Base-by-base conservation (phyloP, 2,329 filamentous ascomycete species). In the Cryphonectria carpinicola region DNA sequence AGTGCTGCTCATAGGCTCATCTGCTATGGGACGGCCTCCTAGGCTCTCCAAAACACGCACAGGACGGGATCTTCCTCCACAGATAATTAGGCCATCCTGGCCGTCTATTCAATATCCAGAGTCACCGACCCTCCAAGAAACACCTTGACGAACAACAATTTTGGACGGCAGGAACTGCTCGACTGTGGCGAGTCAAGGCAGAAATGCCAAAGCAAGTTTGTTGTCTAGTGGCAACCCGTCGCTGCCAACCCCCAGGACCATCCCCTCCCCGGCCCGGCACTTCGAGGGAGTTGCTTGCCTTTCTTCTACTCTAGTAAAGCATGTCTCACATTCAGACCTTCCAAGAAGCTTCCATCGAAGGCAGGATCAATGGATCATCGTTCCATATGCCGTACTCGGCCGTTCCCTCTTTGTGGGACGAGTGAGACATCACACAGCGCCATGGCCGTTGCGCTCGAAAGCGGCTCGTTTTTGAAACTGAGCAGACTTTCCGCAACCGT, bases 401-500 rank as follows among this genome's bases (percentile, higher is more conserved):
- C 25, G 54, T 28, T 14, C 4, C 25, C 32, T 39, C 58, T 61
- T 61, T 61, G 58, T 61, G 58, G 35, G 58, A 54, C 32, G 22
- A 19, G 41, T 28, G 22, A 25, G 8, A 58, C 56, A 37, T n/a
- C 14, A n/a, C 46, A 6, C 46, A 49, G 28, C n/a, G 14, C 11
- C n/a, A 17, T 28, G 19, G 19, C 58, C 32, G 22, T 61, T 19
- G 58, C 10, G 14, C 58, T 39, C 58, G 58, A 58, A 58, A 58
- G 54, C 28, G 54, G 54, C 54, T n/a, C 58, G 32, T 14, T 22
- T 3, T 3, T 3, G 13, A 10, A n/a, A 7, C 14, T 39, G 19
- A 39, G 58, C 11, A 22, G 10, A n/a, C 32, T 39, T 61, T 61
- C 58, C 58, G 58, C 58, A 61, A 61, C 58, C 58, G 35, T 61